A percentile compares a stretch with the other conserved stretches of the same genome.
These are phyloP conservation scores for Glebionis coronaria DNA, from an alignment of 129 eudicot species.

Conservation along the genomic window DNA sequence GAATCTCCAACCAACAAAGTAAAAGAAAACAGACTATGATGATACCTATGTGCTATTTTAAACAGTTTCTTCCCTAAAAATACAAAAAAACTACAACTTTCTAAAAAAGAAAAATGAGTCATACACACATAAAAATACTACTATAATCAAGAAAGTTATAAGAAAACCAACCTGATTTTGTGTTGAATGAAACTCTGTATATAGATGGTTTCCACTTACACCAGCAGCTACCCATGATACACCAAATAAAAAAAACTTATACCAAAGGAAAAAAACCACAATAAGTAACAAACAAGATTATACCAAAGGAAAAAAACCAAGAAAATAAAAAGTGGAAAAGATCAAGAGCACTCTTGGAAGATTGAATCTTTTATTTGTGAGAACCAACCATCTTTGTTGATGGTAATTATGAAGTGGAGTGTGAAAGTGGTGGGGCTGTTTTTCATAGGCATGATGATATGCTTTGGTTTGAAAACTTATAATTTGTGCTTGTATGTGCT, in stretches of 20 bases:
- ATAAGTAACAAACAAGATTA: no score
- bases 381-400: slow-evolving; percentile 35
- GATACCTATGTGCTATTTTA: slow-evolving; percentile 23
- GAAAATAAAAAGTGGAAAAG: slow-evolving; percentile 13
- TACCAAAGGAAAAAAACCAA: slow-evolving; percentile 20
- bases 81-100: neutral
- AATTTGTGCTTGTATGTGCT: slow-evolving; percentile 36
- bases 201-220: slow-evolving; percentile 60
- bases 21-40: slow-evolving; percentile 20
- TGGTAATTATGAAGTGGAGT: slow-evolving; percentile 39
- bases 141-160: neutral
- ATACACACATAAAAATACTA: neutral
- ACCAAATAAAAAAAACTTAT: slow-evolving; percentile 7
- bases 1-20: slow-evolving; percentile 25
- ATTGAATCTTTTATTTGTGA: slow-evolving; percentile 26
- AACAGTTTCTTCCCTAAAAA: neutral
- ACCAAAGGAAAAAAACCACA: slow-evolving; percentile 22
- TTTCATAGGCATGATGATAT: slow-evolving; percentile 32
- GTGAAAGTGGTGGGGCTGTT: slow-evolving; percentile 32
- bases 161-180: slow-evolving; percentile 54
- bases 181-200: slow-evolving; percentile 58
- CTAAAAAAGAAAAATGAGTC: neutral
- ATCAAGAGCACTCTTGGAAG: slow-evolving; percentile 18
- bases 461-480: slow-evolving; percentile 19
- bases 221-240: slow-evolving; percentile 70